These are phyloP conservation scores for Ophiognomonia clavigignenti-juglandacearum DNA, from an alignment of 2,329 filamentous ascomycete species.

Conservation along the genomic window DNA sequence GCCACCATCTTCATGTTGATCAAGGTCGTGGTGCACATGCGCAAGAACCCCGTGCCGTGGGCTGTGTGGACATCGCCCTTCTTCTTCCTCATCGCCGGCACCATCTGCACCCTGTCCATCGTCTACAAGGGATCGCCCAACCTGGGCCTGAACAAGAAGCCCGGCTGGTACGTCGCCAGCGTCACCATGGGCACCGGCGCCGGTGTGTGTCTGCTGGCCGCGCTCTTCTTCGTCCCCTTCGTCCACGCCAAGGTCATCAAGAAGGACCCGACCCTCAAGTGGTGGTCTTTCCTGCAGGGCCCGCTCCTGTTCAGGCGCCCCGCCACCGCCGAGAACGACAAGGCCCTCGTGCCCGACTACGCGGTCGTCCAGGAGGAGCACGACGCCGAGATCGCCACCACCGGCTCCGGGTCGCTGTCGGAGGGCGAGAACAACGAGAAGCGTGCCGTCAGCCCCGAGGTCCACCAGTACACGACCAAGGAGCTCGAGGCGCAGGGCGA, in stretches of 20 bases:
- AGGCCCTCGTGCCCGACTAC: slow-evolving; percentile 67
- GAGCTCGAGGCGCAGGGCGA: slow-evolving; percentile 54
- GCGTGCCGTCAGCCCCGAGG: slow-evolving; percentile 40
- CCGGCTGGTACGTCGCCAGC: slow-evolving; percentile 59
- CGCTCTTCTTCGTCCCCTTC: slow-evolving; percentile 70
- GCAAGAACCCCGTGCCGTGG: slow-evolving; percentile 67
- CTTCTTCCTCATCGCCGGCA: slow-evolving; percentile 73
- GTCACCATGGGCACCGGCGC: slow-evolving; percentile 62
- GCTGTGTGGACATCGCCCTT: slow-evolving; percentile 69
- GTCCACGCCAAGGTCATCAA: slow-evolving; percentile 63
- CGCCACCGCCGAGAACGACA: slow-evolving; percentile 44
- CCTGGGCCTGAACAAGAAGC: slow-evolving; percentile 61
- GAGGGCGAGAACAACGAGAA: slow-evolving; percentile 32
- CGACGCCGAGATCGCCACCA: slow-evolving; percentile 31
- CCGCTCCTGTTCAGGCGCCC: slow-evolving; percentile 61
- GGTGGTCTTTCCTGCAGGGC: slow-evolving; percentile 58
- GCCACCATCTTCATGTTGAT: slow-evolving; percentile 25
- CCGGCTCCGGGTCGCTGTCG: slow-evolving; percentile 16
- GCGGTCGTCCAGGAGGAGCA: slow-evolving; percentile 66
- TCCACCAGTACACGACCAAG: slow-evolving; percentile 53
- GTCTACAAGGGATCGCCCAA: slow-evolving; percentile 77
- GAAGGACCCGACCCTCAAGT: slow-evolving; percentile 60
- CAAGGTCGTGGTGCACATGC: slow-evolving; percentile 57
- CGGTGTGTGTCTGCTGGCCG: slow-evolving; percentile 54
- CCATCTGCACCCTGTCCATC: slow-evolving; percentile 70